These are phyloP conservation scores for Dactylellina parvicollis DNA, from an alignment of 2,329 filamentous ascomycete genomes.

Conservation along the genomic window DNA sequence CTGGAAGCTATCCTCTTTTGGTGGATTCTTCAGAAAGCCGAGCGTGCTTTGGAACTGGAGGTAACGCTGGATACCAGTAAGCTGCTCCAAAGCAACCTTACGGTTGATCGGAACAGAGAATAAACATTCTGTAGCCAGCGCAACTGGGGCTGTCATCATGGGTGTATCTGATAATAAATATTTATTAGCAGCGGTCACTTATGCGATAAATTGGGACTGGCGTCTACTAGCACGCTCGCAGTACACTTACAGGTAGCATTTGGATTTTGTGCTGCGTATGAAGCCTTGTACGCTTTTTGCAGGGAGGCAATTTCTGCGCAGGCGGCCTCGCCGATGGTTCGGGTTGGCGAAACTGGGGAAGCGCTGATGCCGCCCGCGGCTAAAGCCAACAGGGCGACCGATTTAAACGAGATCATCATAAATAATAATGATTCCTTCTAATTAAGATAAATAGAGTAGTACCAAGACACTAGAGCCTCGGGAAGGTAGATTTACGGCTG, in stretches of 20 bases:
- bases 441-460: constrained; percentile 1
- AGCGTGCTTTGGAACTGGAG: constrained; percentile 53
- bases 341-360: constrained; percentile 17
- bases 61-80: constrained; percentile 47
- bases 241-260: constrained; percentile 30
- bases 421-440: not conserved
- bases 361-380: constrained; percentile 20
- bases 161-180: constrained; percentile 13
- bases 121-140: constrained; percentile 42
- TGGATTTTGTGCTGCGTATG: constrained; percentile 34
- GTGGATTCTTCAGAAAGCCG: constrained; percentile 46
- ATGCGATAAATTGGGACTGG: no score
- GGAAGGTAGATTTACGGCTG: constrained; percentile 20
- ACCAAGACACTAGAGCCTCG: not conserved
- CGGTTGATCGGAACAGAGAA: constrained; percentile 49
- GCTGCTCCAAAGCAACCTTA: constrained; percentile 36
- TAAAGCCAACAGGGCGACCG: constrained; percentile 38
- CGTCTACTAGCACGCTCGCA: not conserved
- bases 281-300: constrained; percentile 37
- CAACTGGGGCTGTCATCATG: constrained; percentile 43
- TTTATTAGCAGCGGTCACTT: not conserved
- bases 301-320: constrained; percentile 43
- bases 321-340: constrained; percentile 38
- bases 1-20: constrained; percentile 40
- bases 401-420: constrained; percentile 36